Evolutionary conservation across 2,329 filamentous ascomycete genomes (phyloP).

Genomic region (Ophiostoma pallidulum): DNA sequence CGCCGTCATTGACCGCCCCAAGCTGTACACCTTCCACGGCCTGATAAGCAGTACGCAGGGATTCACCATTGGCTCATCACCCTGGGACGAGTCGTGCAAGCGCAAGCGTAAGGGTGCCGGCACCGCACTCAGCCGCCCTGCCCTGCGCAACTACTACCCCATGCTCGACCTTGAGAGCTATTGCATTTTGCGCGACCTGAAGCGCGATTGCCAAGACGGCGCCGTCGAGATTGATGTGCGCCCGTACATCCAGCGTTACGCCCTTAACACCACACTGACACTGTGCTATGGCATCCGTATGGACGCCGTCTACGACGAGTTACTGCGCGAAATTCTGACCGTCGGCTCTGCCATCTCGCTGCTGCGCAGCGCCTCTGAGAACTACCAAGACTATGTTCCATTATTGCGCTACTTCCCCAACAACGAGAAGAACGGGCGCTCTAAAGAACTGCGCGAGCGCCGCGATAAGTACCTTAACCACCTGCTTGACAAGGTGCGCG

Average conservation of each 20-base stretch:
- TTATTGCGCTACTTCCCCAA: constrained; percentile 52
- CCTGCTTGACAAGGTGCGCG: constrained; percentile 45
- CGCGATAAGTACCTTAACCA: constrained; percentile 46
- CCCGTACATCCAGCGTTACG: constrained; percentile 65
- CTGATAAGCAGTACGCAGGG: constrained; percentile 69
- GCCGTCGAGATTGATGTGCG: constrained; percentile 55
- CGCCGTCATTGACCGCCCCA: constrained; percentile 67
- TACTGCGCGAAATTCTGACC: constrained; percentile 63
- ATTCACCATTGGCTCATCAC: constrained; percentile 75
- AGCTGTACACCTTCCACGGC: constrained; percentile 71
- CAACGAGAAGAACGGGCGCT: constrained; percentile 44
- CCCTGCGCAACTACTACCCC: constrained; percentile 65
- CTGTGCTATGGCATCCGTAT: constrained; percentile 75
- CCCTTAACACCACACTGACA: constrained; percentile 66
- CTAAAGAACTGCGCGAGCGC: constrained; percentile 40
- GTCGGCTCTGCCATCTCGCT: constrained; percentile 70
- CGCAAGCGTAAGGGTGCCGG: constrained; percentile 66
- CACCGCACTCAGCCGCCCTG: constrained; percentile 64
- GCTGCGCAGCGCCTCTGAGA: constrained; percentile 57
- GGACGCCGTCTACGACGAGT: constrained; percentile 35
- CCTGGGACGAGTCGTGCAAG: constrained; percentile 77
- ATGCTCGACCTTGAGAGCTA: constrained; percentile 71
- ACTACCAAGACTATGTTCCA: constrained; percentile 56
- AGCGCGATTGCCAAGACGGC: constrained; percentile 43
- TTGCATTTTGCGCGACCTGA: constrained; percentile 62